phyloP scores from a whole-genome alignment of 2,329 filamentous ascomycete genomes.

The Calonectria montana region DNA sequence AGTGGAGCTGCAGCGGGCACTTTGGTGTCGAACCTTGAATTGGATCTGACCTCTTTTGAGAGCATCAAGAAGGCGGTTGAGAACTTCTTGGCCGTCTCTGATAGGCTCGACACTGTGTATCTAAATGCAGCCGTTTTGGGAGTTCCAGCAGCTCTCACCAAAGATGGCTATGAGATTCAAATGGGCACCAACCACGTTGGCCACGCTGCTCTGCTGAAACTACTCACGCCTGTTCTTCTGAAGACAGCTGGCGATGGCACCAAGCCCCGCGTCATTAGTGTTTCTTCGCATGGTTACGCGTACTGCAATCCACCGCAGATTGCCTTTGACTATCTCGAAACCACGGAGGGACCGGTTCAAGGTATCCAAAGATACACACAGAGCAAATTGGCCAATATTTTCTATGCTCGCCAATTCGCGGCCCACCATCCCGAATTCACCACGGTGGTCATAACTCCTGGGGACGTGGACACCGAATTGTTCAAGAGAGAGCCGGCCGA shows the following conservation, averaged over 20 bases:
- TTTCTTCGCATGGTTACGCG: slow-evolving; percentile 14
- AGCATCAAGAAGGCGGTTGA: slow-evolving; percentile 11
- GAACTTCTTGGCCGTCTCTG: not conserved
- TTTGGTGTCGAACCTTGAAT: slow-evolving; percentile 3
- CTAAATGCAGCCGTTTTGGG: slow-evolving; percentile 12
- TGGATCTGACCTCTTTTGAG: slow-evolving; percentile 18
- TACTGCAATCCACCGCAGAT: slow-evolving; percentile 16
- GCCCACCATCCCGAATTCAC: slow-evolving; percentile 8
- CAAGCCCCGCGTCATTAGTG: slow-evolving; percentile 15
- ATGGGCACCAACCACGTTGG: slow-evolving; percentile 28
- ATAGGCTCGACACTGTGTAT: slow-evolving; percentile 1
- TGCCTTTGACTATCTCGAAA: slow-evolving; percentile 16
- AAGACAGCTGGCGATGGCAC: slow-evolving; percentile 1
- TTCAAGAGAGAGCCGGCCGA: slow-evolving; percentile 20
- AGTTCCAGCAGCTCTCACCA: slow-evolving; percentile 7
- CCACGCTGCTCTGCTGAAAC: slow-evolving; percentile 18
- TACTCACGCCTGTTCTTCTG: slow-evolving; percentile 15
- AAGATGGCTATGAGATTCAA: slow-evolving; percentile 25
- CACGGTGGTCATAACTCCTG: slow-evolving; percentile 14
- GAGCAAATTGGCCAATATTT: slow-evolving; percentile 22
- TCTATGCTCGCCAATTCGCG: slow-evolving; percentile 15
- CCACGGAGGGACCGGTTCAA: slow-evolving; percentile 10
- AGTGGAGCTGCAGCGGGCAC: not conserved
- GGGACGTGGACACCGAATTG: slow-evolving; percentile 14
- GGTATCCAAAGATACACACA: slow-evolving; percentile 18